Percentiles rank a stretch among this genome's conserved stretches.
Evolutionary conservation across 2,329 filamentous ascomycete genomes (phyloP).

Genomic region (Microcyclospora tardicrescens): DNA sequence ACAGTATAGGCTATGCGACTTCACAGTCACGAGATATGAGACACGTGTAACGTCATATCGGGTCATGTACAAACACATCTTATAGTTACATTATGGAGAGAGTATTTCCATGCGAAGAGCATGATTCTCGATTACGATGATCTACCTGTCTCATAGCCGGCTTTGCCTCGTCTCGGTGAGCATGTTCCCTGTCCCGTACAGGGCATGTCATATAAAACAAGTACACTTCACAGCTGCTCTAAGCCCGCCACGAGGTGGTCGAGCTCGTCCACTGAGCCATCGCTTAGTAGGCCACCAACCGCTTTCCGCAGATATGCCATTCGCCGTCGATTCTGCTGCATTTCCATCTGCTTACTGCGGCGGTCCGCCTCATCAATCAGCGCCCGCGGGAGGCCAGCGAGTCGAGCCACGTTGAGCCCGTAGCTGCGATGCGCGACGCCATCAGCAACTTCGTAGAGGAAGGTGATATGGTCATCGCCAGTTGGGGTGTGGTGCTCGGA

Average conservation of each 20-base stretch:
- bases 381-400: conserved; percentile 66
- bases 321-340: conserved; percentile 51
- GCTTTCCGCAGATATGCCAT: conserved; percentile 31
- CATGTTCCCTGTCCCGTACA: no score
- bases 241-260: conserved; percentile 30
- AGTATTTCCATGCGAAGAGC: no score
- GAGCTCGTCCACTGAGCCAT: conserved; percentile 18
- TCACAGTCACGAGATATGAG: no score
- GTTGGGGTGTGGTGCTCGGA: conserved; percentile 36
- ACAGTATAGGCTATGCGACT: no score
- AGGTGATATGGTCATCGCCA: conserved; percentile 70
- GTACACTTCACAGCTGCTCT: conserved; percentile 27
- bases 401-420: conserved; percentile 77
- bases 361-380: conserved; percentile 67
- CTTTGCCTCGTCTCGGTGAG: no score
- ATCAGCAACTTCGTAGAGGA: conserved; percentile 82
- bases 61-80: no score
- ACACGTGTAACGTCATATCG: no score
- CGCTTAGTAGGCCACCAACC: conserved; percentile 7
- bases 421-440: conserved; percentile 91
- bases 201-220: no score
- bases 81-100: no score
- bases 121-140: no score
- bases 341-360: conserved; percentile 72
- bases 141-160: no score